phyloP scores from a whole-genome alignment of 441 rosid genomes.

The Eutrema salsugineum region DNA sequence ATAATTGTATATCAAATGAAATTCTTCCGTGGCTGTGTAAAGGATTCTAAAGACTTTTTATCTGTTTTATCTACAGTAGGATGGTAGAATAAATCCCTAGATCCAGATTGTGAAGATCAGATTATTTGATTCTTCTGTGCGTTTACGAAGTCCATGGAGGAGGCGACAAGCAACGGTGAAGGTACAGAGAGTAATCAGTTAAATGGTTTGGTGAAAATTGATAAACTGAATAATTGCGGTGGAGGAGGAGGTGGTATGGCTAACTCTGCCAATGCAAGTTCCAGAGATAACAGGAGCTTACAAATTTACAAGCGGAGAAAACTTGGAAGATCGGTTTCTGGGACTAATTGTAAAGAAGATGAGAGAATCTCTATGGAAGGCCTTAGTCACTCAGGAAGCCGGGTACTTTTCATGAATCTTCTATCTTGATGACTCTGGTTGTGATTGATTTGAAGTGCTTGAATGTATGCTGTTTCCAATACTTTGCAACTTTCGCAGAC shows the following conservation, averaged over 20 bases:
- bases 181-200: conserved; percentile 22
- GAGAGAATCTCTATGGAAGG: conserved; percentile 36
- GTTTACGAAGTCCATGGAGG: conserved; percentile 43
- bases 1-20: not conserved
- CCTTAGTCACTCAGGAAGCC: conserved; percentile 37
- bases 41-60: conserved; percentile 10
- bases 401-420: conserved; percentile 38
- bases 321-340: conserved; percentile 40
- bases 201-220: conserved; percentile 34
- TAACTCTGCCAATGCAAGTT: conserved; percentile 41
- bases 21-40: not conserved
- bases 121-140: conserved; percentile 19
- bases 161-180: conserved; percentile 40
- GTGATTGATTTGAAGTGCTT: not conserved
- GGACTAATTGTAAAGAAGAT: conserved; percentile 33
- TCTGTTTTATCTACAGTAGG: conserved; percentile 8
- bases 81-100: conserved; percentile 38
- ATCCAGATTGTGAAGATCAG: conserved; percentile 16
- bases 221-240: conserved; percentile 36
- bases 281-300: conserved; percentile 34
- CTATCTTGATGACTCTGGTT: not conserved
- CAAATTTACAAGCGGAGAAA: conserved; percentile 79
- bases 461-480: not conserved
- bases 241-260: conserved; percentile 26
- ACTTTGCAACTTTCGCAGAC: not conserved